Conservation (phyloP, 495 filamentous ascomycete species). For the Trypethelium eluteriae region DNA sequence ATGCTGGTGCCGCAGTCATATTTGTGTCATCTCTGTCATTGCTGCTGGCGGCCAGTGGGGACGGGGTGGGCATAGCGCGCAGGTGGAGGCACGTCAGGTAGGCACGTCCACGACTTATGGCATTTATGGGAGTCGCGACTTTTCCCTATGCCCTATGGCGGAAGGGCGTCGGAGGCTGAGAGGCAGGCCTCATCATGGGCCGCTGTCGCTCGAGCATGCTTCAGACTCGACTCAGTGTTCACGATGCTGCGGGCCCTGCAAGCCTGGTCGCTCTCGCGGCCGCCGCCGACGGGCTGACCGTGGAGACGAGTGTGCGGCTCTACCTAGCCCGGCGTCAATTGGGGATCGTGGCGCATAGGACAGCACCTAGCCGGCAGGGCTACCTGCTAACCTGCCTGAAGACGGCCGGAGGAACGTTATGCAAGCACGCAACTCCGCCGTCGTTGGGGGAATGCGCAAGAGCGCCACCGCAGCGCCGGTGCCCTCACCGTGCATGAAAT, state of each 20-base stretch:
- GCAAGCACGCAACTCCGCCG: slow-evolving; percentile 4
- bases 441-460: neutral
- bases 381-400: neutral
- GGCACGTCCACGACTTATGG: neutral
- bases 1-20: neutral
- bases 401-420: slow-evolving; percentile 6
- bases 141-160: neutral
- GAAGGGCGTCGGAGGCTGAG: slow-evolving; percentile 5
- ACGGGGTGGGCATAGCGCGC: slow-evolving; percentile 8
- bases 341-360: neutral
- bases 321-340: slow-evolving; percentile 7
- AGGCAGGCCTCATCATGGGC: slow-evolving; percentile 5
- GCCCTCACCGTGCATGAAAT: neutral
- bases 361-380: neutral
- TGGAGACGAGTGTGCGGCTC: neutral
- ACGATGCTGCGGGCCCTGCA: neutral
- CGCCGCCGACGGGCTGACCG: neutral
- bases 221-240: neutral
- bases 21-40: neutral
- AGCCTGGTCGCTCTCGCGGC: neutral
- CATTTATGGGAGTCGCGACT: slow-evolving; percentile 4
- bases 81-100: slow-evolving; percentile 2
- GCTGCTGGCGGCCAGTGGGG: neutral
- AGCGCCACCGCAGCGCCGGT: slow-evolving; percentile 6
- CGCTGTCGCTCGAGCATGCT: neutral